Conservation (phyloP, 2,329 filamentous ascomycete genomes). For the Trichoderma lentiforme region DNA sequence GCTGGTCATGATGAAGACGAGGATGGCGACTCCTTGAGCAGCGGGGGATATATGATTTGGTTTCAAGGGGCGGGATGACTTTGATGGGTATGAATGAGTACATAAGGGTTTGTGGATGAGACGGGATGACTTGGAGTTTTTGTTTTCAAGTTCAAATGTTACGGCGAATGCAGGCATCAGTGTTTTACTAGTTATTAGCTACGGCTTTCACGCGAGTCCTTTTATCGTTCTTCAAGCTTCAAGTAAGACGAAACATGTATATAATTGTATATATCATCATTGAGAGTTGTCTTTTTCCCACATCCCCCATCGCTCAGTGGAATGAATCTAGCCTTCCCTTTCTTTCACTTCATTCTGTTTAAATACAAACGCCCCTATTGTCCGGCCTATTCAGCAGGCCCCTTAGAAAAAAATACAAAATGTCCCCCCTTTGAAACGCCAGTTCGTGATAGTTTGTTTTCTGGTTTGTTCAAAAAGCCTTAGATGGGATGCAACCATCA, state of each 20-base stretch:
- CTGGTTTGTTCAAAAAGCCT: background rate
- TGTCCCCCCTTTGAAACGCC: constrained; percentile 1
- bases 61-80: background rate
- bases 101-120: background rate
- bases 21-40: constrained; percentile 45
- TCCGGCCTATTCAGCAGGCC: background rate
- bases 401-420: background rate
- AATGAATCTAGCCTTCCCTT: background rate
- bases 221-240: background rate
- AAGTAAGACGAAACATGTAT: background rate
- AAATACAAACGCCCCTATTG: constrained; percentile 9
- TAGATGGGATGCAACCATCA: background rate
- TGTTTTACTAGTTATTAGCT: background rate
- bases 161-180: background rate
- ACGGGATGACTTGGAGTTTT: background rate
- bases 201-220: background rate
- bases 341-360: background rate
- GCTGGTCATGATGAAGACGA: constrained; percentile 55
- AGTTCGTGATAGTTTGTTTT: constrained; percentile 10
- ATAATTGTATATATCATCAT: background rate
- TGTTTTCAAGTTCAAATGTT: background rate
- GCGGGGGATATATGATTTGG: background rate
- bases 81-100: background rate
- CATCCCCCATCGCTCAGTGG: background rate
- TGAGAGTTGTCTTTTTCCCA: background rate